Evolutionary conservation across 805 yeast species (phyloP), one percentile per base, ranked within the genome.

Genomic region (Metschnikowia baotianmanensis): DNA sequence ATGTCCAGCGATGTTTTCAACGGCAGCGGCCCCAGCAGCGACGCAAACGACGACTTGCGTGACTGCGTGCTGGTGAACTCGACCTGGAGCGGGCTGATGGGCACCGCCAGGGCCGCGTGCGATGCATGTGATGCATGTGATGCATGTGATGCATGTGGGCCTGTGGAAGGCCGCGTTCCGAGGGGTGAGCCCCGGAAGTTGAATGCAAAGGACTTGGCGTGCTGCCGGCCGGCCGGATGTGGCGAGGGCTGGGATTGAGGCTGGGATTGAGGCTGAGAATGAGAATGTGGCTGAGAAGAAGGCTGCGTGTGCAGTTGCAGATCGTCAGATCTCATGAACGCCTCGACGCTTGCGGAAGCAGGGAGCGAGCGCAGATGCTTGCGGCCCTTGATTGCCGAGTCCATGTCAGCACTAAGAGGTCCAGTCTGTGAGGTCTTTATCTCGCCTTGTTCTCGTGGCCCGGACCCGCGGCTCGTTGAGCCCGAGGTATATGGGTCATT

Each of bases 21-120:
- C 3, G 34, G 41, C 36, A 23, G 45, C 20, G 47, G 45, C 13
- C 56, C 47, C 38, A 64, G 64, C 8, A 72, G 72, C 10, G 71
- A 62, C 8, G 67, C 65, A 3, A 71, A 63, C 5, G 69, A 55
- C 4, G 69, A 60, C 38, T 67, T 67, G 28, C 69, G 53, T 1
- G 73, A 65, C 10, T 66, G 69, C 1, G 66, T 57, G 27, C 60
- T 56, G n/a, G 42, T 26, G 29, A 51, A 40, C 32, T 46, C 47
- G n/a, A 43, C 35, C 40, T 40, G 46, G 21, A 44, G 36, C 15
- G 50, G 48, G 15, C 48, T 40, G 24, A 41, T 21, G 48, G 58
- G 40, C 49, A 47, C 11, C 45, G 55, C 20, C 47, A 17, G 43
- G 5, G 35, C 30, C 24, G 42, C 25, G 36, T 24, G 44, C 23